phyloP scores from a whole-genome alignment of 495 filamentous ascomycete species.

The Niebla homalea region DNA sequence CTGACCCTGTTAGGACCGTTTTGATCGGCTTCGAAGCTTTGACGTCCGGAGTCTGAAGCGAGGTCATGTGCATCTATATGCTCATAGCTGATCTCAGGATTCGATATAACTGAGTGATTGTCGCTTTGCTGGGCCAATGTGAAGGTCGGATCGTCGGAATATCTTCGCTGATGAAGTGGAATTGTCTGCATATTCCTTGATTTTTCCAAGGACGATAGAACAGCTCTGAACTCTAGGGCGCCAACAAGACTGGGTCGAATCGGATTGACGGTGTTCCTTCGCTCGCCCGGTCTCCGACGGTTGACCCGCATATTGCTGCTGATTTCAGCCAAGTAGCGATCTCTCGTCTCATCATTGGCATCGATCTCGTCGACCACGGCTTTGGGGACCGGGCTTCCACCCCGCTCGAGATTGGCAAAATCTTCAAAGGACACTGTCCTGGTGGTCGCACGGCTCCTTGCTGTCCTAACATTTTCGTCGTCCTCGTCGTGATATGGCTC shows the following conservation, averaged over 20 bases:
- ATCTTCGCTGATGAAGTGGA: conserved; percentile 54
- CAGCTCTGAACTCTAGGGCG: conserved; percentile 83
- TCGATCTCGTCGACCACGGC: conserved; percentile 36
- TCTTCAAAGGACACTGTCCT: conserved; percentile 46
- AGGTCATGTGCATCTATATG: conserved; percentile 14
- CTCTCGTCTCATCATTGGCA: conserved; percentile 58
- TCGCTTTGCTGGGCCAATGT: conserved; percentile 34
- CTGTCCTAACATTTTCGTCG: conserved; percentile 53
- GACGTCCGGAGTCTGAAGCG: conserved; percentile 23
- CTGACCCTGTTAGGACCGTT: conserved; percentile 30
- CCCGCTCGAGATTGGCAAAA: conserved; percentile 59
- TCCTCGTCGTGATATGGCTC: conserved; percentile 40
- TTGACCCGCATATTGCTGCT: conserved; percentile 85
- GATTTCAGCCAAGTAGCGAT: conserved; percentile 66
- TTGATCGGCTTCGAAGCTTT: conserved; percentile 16
- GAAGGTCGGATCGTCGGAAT: conserved; percentile 52
- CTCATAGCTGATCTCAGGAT: conserved; percentile 25
- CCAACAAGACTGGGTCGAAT: conserved; percentile 90
- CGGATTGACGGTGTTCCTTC: conserved; percentile 64
- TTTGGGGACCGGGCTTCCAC: conserved; percentile 34
- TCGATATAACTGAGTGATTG: conserved; percentile 35
- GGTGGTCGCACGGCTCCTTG: conserved; percentile 38
- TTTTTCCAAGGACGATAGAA: conserved; percentile 69
- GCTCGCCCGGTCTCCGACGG: conserved; percentile 46
- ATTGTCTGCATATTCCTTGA: conserved; percentile 57